Percentiles rank a stretch among this genome's conserved stretches.
These are phyloP conservation scores for Irpex rosettiformis DNA, from an alignment of 1,284 basidiomycete species.

Conservation along the genomic window DNA sequence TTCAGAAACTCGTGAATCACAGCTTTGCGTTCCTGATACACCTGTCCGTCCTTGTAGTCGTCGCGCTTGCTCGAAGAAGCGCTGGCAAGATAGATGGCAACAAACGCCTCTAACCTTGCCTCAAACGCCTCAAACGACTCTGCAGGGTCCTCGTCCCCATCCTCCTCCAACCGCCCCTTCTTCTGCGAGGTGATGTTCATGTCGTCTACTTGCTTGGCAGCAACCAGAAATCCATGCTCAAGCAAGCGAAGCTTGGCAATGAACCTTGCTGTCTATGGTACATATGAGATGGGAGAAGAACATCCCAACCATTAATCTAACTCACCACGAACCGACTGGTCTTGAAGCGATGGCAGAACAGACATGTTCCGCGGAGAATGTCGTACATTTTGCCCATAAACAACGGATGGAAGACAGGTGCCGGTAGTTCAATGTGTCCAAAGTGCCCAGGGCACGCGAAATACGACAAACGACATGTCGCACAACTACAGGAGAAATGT, in stretches of 20 bases:
- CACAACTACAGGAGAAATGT: conserved; percentile 61
- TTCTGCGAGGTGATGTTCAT: conserved; percentile 39
- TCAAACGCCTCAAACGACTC: conserved; percentile 66
- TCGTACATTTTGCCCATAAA: conserved; percentile 95
- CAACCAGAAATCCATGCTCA: conserved; percentile 86
- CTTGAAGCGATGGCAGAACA: conserved; percentile 96
- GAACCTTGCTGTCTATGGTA: conserved; percentile 71
- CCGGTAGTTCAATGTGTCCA: conserved; percentile 97
- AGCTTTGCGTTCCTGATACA: conserved; percentile 86
- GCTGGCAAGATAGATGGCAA: conserved; percentile 58
- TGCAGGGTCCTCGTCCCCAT: conserved; percentile 42
- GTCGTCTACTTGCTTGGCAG: conserved; percentile 75
- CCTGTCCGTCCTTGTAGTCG: conserved; percentile 84
- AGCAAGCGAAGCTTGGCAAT: conserved; percentile 86
- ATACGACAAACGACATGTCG: conserved; percentile 89
- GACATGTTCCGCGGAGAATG: conserved; percentile 86
- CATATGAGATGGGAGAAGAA: not conserved
- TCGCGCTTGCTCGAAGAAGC: conserved; percentile 68
- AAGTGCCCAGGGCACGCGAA: conserved; percentile 98
- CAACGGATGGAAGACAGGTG: conserved; percentile 94
- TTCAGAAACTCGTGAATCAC: conserved; percentile 84
- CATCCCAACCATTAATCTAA: too few relatives aligned
- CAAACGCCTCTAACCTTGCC: conserved; percentile 70
- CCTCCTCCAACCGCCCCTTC: conserved; percentile 38
- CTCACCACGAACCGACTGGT: conserved; percentile 73